phyloP scores from a whole-genome alignment of 2,329 filamentous ascomycete species.

The Aureobasidium sp. region DNA sequence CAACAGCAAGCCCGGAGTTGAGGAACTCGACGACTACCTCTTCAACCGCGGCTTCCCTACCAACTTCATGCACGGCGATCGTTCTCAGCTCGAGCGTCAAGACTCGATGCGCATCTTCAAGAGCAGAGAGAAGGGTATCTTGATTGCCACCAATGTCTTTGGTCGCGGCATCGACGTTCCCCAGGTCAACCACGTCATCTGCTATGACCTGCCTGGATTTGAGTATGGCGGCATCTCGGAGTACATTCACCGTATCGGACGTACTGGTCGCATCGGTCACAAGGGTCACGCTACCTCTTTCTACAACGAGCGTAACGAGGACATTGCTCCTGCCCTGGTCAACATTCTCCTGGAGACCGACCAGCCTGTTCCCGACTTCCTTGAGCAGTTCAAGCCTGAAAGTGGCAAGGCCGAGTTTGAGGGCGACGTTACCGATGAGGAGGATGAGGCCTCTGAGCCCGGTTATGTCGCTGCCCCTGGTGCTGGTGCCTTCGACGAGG shows the following conservation, averaged over 20 bases:
- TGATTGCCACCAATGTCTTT: conserved; percentile 79
- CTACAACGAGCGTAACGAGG: conserved; percentile 69
- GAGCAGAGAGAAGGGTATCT: conserved; percentile 62
- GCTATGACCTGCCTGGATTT: conserved; percentile 73
- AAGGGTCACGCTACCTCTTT: conserved; percentile 80
- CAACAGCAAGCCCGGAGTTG: conserved; percentile 69
- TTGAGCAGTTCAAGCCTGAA: conserved; percentile 56
- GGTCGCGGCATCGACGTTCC: conserved; percentile 83
- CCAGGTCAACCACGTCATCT: conserved; percentile 85
- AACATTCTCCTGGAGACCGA: conserved; percentile 74
- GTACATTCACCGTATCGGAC: conserved; percentile 90
- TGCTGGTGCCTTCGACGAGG: conserved; percentile 7
- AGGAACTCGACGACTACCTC: conserved; percentile 79
- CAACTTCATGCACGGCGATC: conserved; percentile 80
- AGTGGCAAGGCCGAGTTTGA: conserved; percentile 43
- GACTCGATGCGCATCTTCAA: conserved; percentile 84
- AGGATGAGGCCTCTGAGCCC: not conserved
- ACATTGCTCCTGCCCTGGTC: conserved; percentile 64
- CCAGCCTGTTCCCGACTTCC: conserved; percentile 75
- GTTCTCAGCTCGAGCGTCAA: conserved; percentile 85
- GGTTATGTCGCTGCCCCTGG: conserved; percentile 18
- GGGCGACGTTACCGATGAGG: conserved; percentile 44
- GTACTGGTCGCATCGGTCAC: conserved; percentile 89
- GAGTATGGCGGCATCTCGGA: conserved; percentile 83
- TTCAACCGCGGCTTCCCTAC: conserved; percentile 73